These are phyloP conservation scores for Mycena alexandri DNA, from an alignment of 768 basidiomycete species.

Conservation along the genomic window DNA sequence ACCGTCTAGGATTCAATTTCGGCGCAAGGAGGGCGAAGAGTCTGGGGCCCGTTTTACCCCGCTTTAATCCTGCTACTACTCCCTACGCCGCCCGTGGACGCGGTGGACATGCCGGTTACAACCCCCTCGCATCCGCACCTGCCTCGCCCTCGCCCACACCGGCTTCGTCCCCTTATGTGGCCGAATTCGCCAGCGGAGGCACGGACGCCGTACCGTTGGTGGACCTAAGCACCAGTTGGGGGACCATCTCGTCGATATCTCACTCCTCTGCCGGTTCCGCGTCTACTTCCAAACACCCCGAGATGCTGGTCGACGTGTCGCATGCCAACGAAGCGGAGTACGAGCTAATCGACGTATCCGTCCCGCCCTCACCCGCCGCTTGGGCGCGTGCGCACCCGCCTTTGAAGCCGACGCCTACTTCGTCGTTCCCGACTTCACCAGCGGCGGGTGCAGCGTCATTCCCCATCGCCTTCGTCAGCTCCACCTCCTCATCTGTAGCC, in stretches of 20 bases:
- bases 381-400: conserved; percentile 29
- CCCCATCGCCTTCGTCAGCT: too few relatives aligned
- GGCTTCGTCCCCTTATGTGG: not conserved
- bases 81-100: not conserved
- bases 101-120: not conserved
- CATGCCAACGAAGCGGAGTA: not conserved
- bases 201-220: conserved; percentile 21
- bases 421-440: too few relatives aligned
- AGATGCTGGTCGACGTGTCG: conserved; percentile 15
- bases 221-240: conserved; percentile 12
- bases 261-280: not conserved
- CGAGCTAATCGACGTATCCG: conserved; percentile 30
- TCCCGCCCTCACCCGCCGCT: conserved; percentile 29
- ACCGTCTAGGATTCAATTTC: not conserved
- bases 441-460: too few relatives aligned
- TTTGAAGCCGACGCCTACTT: too few relatives aligned
- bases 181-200: not conserved
- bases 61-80: not conserved
- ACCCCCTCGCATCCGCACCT: not conserved
- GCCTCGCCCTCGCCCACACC: not conserved
- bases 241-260: conserved; percentile 3
- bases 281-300: not conserved
- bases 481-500: too few relatives aligned
- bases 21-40: not conserved
- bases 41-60: conserved; percentile 24